A percentile compares a stretch with the other conserved stretches of the same genome.
phyloP scores from a whole-genome alignment of 1,139 yeast species.

The Blastobotrys raffinosifermentans region DNA sequence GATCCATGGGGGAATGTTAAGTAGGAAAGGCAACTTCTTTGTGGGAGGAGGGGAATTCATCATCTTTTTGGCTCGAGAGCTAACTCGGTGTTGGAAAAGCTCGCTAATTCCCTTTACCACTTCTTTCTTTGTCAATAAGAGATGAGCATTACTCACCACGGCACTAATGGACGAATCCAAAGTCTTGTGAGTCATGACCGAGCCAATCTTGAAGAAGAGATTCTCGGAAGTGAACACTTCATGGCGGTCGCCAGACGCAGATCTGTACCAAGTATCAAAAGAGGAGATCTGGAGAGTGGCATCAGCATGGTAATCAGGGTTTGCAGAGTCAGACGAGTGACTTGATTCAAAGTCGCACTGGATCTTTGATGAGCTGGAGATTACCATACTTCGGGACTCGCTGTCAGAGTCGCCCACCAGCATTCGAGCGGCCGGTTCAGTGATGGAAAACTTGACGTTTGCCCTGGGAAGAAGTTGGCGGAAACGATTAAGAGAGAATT shows the following conservation, averaged over 20 bases:
- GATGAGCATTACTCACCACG: constrained; percentile 23
- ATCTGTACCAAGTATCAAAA: constrained; percentile 30
- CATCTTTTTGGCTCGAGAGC: background rate
- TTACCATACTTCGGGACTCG: constrained; percentile 24
- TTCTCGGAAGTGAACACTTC: constrained; percentile 29
- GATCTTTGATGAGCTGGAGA: constrained; percentile 27
- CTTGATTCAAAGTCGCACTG: constrained; percentile 30
- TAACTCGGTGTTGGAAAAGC: constrained; percentile 17
- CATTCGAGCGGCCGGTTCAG: constrained; percentile 36
- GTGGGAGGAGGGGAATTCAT: constrained; percentile 1
- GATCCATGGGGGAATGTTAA: constrained; percentile 33
- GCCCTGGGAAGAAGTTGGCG: constrained; percentile 25
- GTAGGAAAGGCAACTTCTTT: constrained; percentile 16
- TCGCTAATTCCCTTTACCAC: constrained; percentile 26
- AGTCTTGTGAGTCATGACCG: constrained; percentile 27
- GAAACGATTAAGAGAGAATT: constrained; percentile 5
- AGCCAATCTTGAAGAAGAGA: constrained; percentile 23
- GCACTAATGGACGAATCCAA: constrained; percentile 25
- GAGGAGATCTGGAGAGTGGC: constrained; percentile 26
- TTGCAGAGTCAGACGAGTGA: constrained; percentile 21
- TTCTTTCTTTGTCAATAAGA: constrained; percentile 26
- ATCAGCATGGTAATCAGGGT: constrained; percentile 24
- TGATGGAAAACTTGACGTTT: constrained; percentile 31
- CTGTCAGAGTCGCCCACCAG: constrained; percentile 18
- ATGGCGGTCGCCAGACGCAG: constrained; percentile 26